Base-by-base conservation (phyloP, 495 filamentous ascomycete species). In the Lepraria neglecta region DNA sequence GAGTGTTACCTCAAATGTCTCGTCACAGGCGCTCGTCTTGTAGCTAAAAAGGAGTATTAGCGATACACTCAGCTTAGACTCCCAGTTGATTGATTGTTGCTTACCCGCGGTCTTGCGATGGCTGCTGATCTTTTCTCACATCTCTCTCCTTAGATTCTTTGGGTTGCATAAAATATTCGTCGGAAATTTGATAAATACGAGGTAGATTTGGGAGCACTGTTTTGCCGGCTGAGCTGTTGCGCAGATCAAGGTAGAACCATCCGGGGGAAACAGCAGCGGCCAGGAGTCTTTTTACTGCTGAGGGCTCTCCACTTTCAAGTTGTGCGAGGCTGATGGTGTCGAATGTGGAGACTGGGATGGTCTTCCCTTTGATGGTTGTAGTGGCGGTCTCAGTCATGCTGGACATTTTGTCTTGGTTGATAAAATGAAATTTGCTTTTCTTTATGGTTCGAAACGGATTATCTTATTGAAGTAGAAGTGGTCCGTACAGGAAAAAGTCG, bases 1-100 rank as follows among this genome's bases (percentile, higher is more conserved):
- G 28, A 35, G 38, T 19, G 7, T 6, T 40, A 56, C 53, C 53
- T 56, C 53, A 15, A 56, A 40, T 3, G 53, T 56, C 38, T 56
- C 53, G 31, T 56, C 53, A 27, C 53, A 56, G 7, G 3, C 19
- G 53, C 53, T 40, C 15, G 17, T 56, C 53, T 56, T 56, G 53
- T 56, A 56, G 53, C 53, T 56, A 9, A 21, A 33, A 15, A 40
- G 30, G 6, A 56, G 24, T 15, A n/a, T 56, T 19, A 56, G 30
- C 24, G 7, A 35, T 15, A 3, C 14, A 35, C 31, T 33, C 38
- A 11, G 9, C 27, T 43, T 11, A 56, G 4, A 12, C 6, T 53
- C 24, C 6, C 15, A n/a, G 3, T 35, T 27, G 47, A 21, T 11
- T 21, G 12, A 42, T 51, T 24, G 6, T 51, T 51, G 47, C 47